A percentile compares a stretch with the other conserved stretches of the same genome.
Evolutionary conservation across 2,329 filamentous ascomycete species (phyloP).

Genomic region (Dendrostoma leiphaemia): DNA sequence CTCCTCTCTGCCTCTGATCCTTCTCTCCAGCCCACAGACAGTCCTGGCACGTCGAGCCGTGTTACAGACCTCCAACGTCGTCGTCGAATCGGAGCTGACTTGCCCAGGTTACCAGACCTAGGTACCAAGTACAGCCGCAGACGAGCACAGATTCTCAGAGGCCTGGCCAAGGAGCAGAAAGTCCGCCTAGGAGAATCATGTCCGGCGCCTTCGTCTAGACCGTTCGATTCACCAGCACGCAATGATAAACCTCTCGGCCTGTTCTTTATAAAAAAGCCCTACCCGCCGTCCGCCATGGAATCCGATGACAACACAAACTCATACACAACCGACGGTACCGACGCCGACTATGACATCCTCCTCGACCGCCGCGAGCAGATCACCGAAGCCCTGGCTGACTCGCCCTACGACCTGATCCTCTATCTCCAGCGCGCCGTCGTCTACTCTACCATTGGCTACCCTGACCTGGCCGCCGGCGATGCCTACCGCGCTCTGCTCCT

Average conservation of each 20-base stretch:
- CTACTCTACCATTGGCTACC: conserved; percentile 76
- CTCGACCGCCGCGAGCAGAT: conserved; percentile 54
- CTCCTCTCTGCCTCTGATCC: no score
- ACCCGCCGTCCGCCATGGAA: conserved; percentile 24
- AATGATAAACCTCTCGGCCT: conserved; percentile 6
- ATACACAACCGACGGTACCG: conserved; percentile 31
- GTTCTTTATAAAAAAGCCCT: conserved; percentile 4
- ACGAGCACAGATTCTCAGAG: no score
- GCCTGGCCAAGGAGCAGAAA: no score
- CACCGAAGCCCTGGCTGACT: conserved; percentile 51
- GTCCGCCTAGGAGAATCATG: neutral
- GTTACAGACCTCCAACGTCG: no score
- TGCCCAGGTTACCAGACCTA: no score
- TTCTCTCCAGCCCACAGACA: no score
- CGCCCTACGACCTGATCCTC: conserved; percentile 61
- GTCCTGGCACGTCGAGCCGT: no score
- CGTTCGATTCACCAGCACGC: neutral
- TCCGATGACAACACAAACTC: conserved; percentile 20
- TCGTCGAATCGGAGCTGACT: no score
- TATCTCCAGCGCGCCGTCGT: conserved; percentile 69
- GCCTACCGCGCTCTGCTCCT: conserved; percentile 88
- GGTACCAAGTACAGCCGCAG: neutral
- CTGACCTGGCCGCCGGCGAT: conserved; percentile 85
- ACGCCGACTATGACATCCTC: conserved; percentile 41
- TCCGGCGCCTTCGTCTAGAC: neutral